Base-by-base conservation (phyloP, 202 grass and related monocot genomes). In the Dendrocalamus latiflorus region DNA sequence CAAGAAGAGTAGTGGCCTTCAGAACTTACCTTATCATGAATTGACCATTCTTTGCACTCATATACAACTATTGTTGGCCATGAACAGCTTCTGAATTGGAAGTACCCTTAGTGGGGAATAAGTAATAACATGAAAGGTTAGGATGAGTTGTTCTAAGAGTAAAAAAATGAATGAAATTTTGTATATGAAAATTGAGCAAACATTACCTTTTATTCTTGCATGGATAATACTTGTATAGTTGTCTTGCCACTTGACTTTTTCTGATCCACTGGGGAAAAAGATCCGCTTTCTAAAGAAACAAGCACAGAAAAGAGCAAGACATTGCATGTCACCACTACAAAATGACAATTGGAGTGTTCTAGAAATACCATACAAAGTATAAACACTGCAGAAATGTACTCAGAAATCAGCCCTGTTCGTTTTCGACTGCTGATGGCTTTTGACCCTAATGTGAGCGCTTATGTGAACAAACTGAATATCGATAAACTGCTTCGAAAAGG, bases 11-110 rank as follows among this genome's bases (percentile, higher is more conserved):
- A 66, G 15, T 39, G 12, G 20, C 26, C 45, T 73, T 71, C 80
- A 83, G 76, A 62, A 15, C 17, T 78, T 56, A 72, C 41, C 21
- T 50, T 82, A 70, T 69, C 53, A 70, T 3, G 20, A 74, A 60
- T 61, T 63, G 65, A 64, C 18, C 13, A 76, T 62, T 70, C 9
- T 70, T 64, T 63, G 63, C 62, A 42, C 65, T 81, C 21, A 26
- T 49, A 8, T 60, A 26, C 22, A 68, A 70, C 22, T 68, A 56
- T 28, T 69, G 70, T 30, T 6, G 8, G 15, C 74, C 43, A 62
- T 78, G 18, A n/a, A 49, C 37, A 34, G 54, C 49, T 84, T 76
- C 25, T 25, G 6, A 50, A 28, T 60, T 16, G 38, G 6, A 41
- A 48, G 41, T 60, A 28, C 20, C 54, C 42, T 78, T 77, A 70